Percentiles rank a stretch among this genome's conserved stretches.
phyloP scores from a whole-genome alignment of 768 basidiomycete species.

The Pleurotus platypus region DNA sequence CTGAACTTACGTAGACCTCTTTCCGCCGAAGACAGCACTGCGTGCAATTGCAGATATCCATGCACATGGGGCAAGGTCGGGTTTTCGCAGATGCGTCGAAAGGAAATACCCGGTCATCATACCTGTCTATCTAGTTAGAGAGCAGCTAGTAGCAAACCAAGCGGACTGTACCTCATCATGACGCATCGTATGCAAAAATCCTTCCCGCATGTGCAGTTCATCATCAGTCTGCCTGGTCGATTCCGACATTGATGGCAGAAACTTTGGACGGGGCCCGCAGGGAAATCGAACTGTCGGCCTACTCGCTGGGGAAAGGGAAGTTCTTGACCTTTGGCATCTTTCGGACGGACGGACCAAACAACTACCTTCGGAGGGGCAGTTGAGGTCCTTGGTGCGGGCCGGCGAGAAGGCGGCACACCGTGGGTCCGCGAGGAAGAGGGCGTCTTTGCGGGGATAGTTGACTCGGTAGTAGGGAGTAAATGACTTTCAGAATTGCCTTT shows the following conservation, averaged over 20 bases:
- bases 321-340: background rate
- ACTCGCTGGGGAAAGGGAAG: constrained; percentile 1
- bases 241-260: constrained; percentile 5
- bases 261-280: background rate
- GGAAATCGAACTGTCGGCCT: background rate
- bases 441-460: background rate
- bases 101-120: constrained; percentile 15
- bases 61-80: constrained; percentile 44
- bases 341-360: background rate
- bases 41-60: constrained; percentile 46
- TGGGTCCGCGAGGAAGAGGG: background rate
- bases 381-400: background rate
- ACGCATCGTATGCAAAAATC: constrained; percentile 14
- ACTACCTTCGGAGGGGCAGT: background rate
- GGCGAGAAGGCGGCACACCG: background rate
- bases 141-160: background rate
- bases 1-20: background rate
- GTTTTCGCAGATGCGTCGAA: constrained; percentile 15
- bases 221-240: constrained; percentile 8
- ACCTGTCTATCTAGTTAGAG: constrained; percentile 16
- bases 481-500: too few relatives aligned
- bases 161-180: constrained; percentile 12
- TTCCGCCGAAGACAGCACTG: constrained; percentile 21
- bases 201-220: constrained; percentile 17
- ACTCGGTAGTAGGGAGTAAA: too few relatives aligned